Evolutionary conservation across 2,329 filamentous ascomycete genomes (phyloP), one percentile per base, ranked within the genome.

Genomic region (Fusarium tuaranense): DNA sequence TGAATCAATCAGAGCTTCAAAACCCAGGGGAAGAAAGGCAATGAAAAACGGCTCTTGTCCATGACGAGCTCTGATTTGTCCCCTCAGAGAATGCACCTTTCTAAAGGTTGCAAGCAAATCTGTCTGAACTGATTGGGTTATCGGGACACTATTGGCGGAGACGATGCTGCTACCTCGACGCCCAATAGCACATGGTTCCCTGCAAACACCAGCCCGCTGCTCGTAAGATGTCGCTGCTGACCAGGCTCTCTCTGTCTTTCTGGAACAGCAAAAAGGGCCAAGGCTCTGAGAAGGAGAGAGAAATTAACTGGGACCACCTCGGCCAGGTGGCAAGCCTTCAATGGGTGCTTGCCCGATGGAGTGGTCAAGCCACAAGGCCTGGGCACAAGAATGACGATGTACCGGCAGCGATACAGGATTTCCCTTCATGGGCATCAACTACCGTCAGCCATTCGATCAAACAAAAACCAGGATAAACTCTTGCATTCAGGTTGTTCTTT

Each of bases 291-390:
- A 46, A 32, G 30, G 44, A 30, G 44, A 48, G 67, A 69, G 73
- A 74, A 57, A 71, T 78, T 72, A 53, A 68, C 69, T 66, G 69
- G 65, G 70, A 61, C 69, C 69, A 74, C 72, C 72, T 70, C 7
- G 58, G 70, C 72, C 68, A 78, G 65, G 76, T 78, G 76, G 76
- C 76, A 78, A 63, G 63, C 65, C 57, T 72, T 74, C 67, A 73
- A 73, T 72, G 72, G 63, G 69, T 69, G 69, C 41, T 67, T 32
- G 9, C 63, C 57, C 27, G 53, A 10, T 30, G n/a, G 53, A 53
- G 48, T 18, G 57, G 36, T 57, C 59, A 67, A 68, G 59, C 53
- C 57, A 64, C 25, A 59, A 25, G 22, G 39, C 53, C 32, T 38
- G 34, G 22, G 34, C 48, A 27, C 30, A 62, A 62, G 57, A 69